These are phyloP conservation scores for Zoysia japonica DNA, from an alignment of 176 grass and related monocot species.

Conservation along the genomic window DNA sequence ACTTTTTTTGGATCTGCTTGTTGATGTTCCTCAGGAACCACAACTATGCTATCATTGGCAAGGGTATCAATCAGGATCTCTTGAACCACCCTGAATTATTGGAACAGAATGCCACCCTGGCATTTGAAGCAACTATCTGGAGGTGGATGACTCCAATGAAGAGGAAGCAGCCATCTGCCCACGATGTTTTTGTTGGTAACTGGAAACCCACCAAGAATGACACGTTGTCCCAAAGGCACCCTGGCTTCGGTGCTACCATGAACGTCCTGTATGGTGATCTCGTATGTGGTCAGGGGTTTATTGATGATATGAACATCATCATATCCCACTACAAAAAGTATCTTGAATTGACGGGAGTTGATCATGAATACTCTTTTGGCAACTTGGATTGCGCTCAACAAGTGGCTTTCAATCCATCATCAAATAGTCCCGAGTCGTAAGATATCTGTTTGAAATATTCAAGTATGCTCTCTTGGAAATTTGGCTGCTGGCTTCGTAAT, in stretches of 20 bases:
- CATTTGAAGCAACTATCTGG: slow-evolving; percentile 91
- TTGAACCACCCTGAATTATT: slow-evolving; percentile 89
- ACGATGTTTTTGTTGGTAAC: slow-evolving; percentile 88
- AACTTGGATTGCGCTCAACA: slow-evolving; percentile 84
- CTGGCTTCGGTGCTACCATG: slow-evolving; percentile 88
- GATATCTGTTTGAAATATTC: slow-evolving; percentile 10
- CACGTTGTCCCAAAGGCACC: slow-evolving; percentile 71
- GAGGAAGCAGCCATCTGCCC: slow-evolving; percentile 80
- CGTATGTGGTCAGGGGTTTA: slow-evolving; percentile 62
- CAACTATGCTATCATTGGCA: slow-evolving; percentile 75
- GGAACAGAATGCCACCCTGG: slow-evolving; percentile 84
- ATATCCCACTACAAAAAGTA: slow-evolving; percentile 82
- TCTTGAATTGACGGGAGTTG: slow-evolving; percentile 79
- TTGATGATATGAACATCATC: slow-evolving; percentile 64
- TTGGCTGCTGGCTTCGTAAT: background rate
- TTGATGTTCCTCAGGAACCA: slow-evolving; percentile 63
- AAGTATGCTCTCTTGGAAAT: slow-evolving; percentile 15
- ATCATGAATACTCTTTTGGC: slow-evolving; percentile 55
- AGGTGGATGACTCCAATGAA: slow-evolving; percentile 97
- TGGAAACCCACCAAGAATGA: slow-evolving; percentile 89
- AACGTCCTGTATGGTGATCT: slow-evolving; percentile 78
- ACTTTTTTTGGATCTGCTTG: slow-evolving; percentile 6
- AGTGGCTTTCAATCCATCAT: slow-evolving; percentile 66
- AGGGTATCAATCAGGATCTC: slow-evolving; percentile 74
- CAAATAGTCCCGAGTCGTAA: slow-evolving; percentile 34